Evolutionary conservation across 2,329 filamentous ascomycete genomes (phyloP), one percentile per base, ranked within the genome.

Genomic region (Verticillium nubilum): DNA sequence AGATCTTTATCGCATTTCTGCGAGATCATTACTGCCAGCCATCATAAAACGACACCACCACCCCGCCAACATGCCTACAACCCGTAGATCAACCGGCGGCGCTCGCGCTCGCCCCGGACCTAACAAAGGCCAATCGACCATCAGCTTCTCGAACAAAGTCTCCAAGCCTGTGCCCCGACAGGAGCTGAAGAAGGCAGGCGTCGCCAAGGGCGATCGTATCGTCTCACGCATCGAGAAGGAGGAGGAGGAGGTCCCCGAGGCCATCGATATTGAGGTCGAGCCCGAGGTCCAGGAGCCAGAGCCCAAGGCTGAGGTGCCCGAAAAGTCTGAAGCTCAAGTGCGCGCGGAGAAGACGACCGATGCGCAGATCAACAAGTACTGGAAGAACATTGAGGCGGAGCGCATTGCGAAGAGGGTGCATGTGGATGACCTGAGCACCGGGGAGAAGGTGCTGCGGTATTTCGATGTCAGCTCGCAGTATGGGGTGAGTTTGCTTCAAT

Each of bases 391-490:
- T 65, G 91, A 97, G 77, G 77, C 78, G 47, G 81, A 86, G 67
- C 81, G 91, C 66, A 81, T 80, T 61, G 85, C 90, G 19, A 83
- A 84, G 50, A 78, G 89, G 67, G 86, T 96, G 35, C 95, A 98
- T 69, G 92, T 96, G 74, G 74, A 88, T 67, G 87, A 81, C 2
- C 70, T 98, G 66, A 82, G 80, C 12, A 65, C 90, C 53, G 81
- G 89, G 59, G 93, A 98, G 80, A 97, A 94, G 79, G 86, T 98
- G 27, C 74, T 98, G 68, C 81, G 94, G 63, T 91, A 97, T 72
- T 99, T 95, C 75, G 95, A 99, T 72, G 89, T 96, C 65, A 95
- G 88, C 69, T 91, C 85, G 61, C 91, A 97, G 68, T 99, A 91
- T 72, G 95, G 95, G 59, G 92, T 96, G 85, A 78, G 90, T 86